These are phyloP conservation scores for Ophiostoma novo-ulmi DNA, from an alignment of 2,329 filamentous ascomycete species.

Conservation along the genomic window DNA sequence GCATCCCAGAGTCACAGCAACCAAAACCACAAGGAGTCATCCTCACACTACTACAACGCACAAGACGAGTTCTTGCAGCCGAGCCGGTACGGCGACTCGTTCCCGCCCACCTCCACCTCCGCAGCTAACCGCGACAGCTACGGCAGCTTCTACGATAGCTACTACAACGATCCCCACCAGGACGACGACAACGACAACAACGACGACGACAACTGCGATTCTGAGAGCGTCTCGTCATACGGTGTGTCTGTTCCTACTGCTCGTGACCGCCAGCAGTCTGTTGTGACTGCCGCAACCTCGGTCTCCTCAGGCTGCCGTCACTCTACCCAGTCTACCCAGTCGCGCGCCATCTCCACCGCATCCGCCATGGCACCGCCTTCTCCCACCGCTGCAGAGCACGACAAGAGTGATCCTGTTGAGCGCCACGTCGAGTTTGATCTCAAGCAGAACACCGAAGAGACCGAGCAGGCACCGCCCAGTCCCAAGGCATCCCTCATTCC, in stretches of 20 bases:
- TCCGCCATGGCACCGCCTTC: constrained; percentile 19
- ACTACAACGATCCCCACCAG: constrained; percentile 23
- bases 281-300: constrained; percentile 38
- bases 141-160: constrained; percentile 18
- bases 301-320: constrained; percentile 35
- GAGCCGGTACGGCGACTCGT: neutral
- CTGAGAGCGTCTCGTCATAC: constrained; percentile 34
- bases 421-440: constrained; percentile 25
- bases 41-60: neutral
- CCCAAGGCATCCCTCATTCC: neutral
- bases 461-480: neutral
- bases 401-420: neutral
- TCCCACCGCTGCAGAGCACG: neutral
- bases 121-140: constrained; percentile 10
- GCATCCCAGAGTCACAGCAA: neutral
- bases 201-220: constrained; percentile 10
- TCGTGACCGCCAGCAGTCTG: constrained; percentile 36
- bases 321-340: constrained; percentile 28
- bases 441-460: neutral
- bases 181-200: constrained; percentile 23
- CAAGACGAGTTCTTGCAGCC: constrained; percentile 3
- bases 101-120: neutral
- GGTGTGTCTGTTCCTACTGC: constrained; percentile 34
- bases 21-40: neutral
- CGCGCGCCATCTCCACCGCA: constrained; percentile 23